These are phyloP conservation scores for Azolla pinnata DNA, from an alignment of 75 land plant species.

Conservation along the genomic window DNA sequence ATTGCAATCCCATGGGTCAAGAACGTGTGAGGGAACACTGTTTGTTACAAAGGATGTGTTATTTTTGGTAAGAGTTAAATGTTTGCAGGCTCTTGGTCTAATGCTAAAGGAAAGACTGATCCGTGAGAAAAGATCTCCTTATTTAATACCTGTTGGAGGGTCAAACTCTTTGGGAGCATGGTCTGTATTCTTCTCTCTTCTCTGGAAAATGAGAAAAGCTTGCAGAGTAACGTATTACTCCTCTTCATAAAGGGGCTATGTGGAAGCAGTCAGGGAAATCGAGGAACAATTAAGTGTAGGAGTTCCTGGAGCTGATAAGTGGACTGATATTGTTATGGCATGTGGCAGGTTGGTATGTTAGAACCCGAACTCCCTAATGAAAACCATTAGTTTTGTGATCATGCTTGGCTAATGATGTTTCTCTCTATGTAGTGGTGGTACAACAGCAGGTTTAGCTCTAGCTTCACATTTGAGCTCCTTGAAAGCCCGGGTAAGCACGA, in stretches of 20 bases:
- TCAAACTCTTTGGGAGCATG: constrained; percentile 93
- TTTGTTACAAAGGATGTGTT: too few species aligned
- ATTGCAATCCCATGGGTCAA: too few species aligned
- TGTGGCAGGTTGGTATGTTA: constrained; percentile 82
- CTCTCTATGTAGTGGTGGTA: constrained; percentile 63
- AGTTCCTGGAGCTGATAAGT: constrained; percentile 12
- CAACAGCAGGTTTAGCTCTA: constrained; percentile 80
- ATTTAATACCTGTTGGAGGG: constrained; percentile 95
- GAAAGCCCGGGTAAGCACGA: constrained; percentile 51
- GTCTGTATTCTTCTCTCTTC: constrained; percentile 27
- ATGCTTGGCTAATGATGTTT: not conserved
- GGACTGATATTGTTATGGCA: constrained; percentile 90
- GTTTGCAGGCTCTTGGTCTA: constrained; percentile 52
- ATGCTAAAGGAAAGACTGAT: constrained; percentile 48
- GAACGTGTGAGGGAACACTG: too few species aligned
- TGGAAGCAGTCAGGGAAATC: constrained; percentile 82
- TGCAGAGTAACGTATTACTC: constrained; percentile 1
- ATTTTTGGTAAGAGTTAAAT: too few species aligned
- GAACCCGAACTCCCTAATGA: not conserved
- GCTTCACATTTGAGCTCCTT: constrained; percentile 66
- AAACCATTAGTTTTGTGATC: not conserved
- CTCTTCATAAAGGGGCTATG: constrained; percentile 65
- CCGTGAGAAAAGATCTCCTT: constrained; percentile 75
- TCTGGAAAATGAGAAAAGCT: not conserved
- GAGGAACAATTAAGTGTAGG: constrained; percentile 49